Conservation (phyloP, 768 basidiomycete genomes). For the Clitopilus hobsonii region DNA sequence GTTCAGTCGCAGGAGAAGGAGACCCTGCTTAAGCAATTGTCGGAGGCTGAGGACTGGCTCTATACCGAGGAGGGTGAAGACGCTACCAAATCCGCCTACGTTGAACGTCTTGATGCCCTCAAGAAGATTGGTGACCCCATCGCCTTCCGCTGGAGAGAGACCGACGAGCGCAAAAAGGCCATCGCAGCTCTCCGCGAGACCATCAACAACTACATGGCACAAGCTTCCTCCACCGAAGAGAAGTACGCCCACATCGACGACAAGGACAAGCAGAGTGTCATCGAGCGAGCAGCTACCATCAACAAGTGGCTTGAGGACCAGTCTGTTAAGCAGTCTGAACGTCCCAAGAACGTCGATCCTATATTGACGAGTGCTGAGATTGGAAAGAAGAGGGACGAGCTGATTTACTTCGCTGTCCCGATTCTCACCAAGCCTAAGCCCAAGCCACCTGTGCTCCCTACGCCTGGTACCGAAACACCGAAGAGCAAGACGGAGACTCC, state of each 20-base stretch:
- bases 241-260: constrained; percentile 86
- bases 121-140: constrained; percentile 87
- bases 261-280: constrained; percentile 78
- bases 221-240: constrained; percentile 82
- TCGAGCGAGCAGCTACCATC: constrained; percentile 86
- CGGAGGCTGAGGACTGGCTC: constrained; percentile 91
- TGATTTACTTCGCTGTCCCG: constrained; percentile 84
- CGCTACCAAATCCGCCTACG: constrained; percentile 93
- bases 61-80: constrained; percentile 98
- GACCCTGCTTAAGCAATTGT: constrained; percentile 63
- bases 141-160: constrained; percentile 75
- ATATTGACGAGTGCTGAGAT: constrained; percentile 80
- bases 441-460: constrained; percentile 55
- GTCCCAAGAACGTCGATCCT: constrained; percentile 84
- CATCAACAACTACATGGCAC: constrained; percentile 78
- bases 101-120: constrained; percentile 74
- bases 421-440: constrained; percentile 94
- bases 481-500: constrained; percentile 60
- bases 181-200: constrained; percentile 80
- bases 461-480: constrained; percentile 64
- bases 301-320: constrained; percentile 98
- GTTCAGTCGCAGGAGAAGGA: constrained; percentile 75
- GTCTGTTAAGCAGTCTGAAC: constrained; percentile 80
- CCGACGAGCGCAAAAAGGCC: constrained; percentile 73
- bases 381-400: constrained; percentile 86